Conservation (phyloP, 192 early-diverging fungal species). For the Lobosporangium transversale region DNA sequence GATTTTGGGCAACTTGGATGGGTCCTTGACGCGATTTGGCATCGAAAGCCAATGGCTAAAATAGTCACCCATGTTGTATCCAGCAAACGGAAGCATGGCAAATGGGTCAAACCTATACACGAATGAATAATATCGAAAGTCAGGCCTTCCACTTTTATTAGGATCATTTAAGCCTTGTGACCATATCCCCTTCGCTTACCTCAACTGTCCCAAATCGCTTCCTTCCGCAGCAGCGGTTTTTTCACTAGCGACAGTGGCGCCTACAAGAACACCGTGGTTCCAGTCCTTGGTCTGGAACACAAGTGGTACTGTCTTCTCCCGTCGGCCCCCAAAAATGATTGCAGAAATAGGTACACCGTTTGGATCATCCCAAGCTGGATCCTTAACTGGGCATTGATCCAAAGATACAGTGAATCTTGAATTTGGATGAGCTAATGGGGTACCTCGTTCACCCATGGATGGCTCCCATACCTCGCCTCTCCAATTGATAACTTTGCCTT, state of each 20-base stretch:
- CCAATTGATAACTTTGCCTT: conserved; percentile 45
- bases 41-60: conserved; percentile 51
- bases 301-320: conserved; percentile 41
- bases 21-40: conserved; percentile 37
- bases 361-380: conserved; percentile 49
- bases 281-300: conserved; percentile 51
- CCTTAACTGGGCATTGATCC: conserved; percentile 44
- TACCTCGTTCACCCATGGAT: conserved; percentile 42
- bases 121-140: neutral
- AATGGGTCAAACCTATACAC: conserved; percentile 42
- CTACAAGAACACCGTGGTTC: conserved; percentile 49
- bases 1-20: conserved; percentile 39
- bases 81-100: conserved; percentile 50
- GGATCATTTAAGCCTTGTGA: too few species aligned
- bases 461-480: conserved; percentile 41
- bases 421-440: conserved; percentile 45
- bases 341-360: conserved; percentile 51
- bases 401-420: conserved; percentile 44
- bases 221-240: conserved; percentile 52
- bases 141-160: too few species aligned
- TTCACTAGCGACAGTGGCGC: conserved; percentile 45
- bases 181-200: conserved; percentile 27
- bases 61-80: conserved; percentile 53
- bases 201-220: conserved; percentile 36
- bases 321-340: conserved; percentile 50